Conservation (phyloP, 2,329 filamentous ascomycete genomes). For the Sporothrix schenckii region DNA sequence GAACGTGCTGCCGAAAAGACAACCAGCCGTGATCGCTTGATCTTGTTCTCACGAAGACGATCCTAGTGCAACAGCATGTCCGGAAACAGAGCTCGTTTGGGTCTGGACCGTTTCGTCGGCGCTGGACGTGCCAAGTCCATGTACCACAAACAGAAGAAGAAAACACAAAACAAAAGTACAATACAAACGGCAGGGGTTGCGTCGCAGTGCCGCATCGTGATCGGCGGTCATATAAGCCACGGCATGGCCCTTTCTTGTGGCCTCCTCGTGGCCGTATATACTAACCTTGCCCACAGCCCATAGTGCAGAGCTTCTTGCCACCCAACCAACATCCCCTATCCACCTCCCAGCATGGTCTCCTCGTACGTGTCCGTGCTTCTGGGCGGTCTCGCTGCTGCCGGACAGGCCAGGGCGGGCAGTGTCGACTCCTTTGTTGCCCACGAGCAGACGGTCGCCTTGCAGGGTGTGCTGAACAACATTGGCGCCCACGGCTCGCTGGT, state of each 20-base stretch:
- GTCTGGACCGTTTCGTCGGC: not conserved
- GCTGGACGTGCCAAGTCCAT: not conserved
- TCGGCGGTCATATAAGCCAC: not conserved
- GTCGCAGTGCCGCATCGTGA: not conserved
- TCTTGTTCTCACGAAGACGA: not conserved
- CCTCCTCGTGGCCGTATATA: not conserved
- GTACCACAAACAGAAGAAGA: not conserved
- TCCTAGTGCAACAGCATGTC: not conserved
- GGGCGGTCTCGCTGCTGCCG: constrained; percentile 6
- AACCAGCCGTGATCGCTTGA: too few species aligned
- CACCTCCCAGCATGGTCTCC: constrained; percentile 7
- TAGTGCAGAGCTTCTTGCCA: too few species aligned
- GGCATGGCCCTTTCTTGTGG: not conserved
- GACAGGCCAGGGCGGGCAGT: constrained; percentile 1
- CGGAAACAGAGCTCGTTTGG: not conserved
- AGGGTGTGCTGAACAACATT: constrained; percentile 9
- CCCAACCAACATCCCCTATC: not conserved
- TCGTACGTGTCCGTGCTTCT: constrained; percentile 14
- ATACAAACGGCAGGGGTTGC: not conserved
- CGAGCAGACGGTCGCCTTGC: constrained; percentile 5
- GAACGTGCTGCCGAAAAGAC: not conserved
- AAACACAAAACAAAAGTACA: not conserved
- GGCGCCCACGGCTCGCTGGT: not conserved
- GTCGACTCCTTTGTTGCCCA: constrained; percentile 11
- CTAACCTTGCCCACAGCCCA: too few species aligned